A percentile compares a stretch with the other conserved stretches of the same genome.
Conservation (phyloP, 371 early-diverging fungal genomes). For the Rhizomucor miehei region DNA sequence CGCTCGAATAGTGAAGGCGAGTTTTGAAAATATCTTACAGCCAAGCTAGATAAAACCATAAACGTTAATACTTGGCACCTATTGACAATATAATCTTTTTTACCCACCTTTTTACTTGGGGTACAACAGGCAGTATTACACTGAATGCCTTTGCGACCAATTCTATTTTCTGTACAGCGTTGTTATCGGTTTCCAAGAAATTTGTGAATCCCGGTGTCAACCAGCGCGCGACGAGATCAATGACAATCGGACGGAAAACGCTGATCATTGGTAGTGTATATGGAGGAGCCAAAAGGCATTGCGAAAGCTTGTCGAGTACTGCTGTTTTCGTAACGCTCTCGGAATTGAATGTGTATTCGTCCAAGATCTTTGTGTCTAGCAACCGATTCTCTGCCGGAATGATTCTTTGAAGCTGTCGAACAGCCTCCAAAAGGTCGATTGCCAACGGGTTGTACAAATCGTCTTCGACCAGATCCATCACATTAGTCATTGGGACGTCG, state of each 20-base stretch:
- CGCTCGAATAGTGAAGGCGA: conserved; percentile 54
- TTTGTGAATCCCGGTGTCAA: conserved; percentile 47
- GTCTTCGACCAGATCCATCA: neutral
- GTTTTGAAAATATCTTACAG: conserved; percentile 56
- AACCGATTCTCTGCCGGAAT: neutral
- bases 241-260: conserved; percentile 72
- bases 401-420: conserved; percentile 17
- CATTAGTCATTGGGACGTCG: conserved; percentile 1
- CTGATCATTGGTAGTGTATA: conserved; percentile 45
- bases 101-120: conserved; percentile 69
- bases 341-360: conserved; percentile 15
- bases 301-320: conserved; percentile 34
- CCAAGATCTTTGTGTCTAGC: conserved; percentile 8
- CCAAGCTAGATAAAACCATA: conserved; percentile 38
- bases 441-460: conserved; percentile 31
- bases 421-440: conserved; percentile 27
- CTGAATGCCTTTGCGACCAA: conserved; percentile 63
- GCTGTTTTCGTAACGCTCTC: conserved; percentile 8
- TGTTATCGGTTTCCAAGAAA: conserved; percentile 31
- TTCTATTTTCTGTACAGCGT: conserved; percentile 47
- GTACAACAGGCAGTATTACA: conserved; percentile 63
- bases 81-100: neutral
- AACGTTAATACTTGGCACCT: neutral
- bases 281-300: conserved; percentile 30
- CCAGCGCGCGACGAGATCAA: conserved; percentile 84